Conservation (phyloP, 768 basidiomycete species). For the Boletellus ananas region DNA sequence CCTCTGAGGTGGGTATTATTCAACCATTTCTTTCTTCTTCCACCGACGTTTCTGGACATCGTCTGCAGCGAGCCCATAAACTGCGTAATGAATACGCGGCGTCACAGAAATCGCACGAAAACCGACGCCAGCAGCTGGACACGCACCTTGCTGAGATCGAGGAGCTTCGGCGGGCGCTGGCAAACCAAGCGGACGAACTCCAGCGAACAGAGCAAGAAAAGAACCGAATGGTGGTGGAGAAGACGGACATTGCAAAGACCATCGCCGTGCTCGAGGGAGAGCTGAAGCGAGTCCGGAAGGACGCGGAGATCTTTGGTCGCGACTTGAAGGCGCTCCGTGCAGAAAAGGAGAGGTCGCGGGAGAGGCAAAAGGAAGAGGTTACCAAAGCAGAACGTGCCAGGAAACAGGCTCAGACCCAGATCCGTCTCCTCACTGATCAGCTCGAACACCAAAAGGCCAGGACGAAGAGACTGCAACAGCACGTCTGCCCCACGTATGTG, state of each 20-base stretch:
- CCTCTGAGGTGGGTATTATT: slow-evolving; percentile 55
- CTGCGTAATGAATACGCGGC: slow-evolving; percentile 58
- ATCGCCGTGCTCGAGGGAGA: slow-evolving; percentile 72
- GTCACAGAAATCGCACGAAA: slow-evolving; percentile 65
- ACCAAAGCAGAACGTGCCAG: slow-evolving; percentile 55
- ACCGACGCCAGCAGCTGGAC: slow-evolving; percentile 71
- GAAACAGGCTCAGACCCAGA: slow-evolving; percentile 66
- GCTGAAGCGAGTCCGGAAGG: slow-evolving; percentile 66
- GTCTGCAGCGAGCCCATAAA: slow-evolving; percentile 51
- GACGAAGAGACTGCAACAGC: slow-evolving; percentile 41
- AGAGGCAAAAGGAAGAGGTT: slow-evolving; percentile 52
- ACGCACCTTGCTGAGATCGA: slow-evolving; percentile 69
- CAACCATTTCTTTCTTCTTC: not conserved
- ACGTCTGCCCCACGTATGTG: slow-evolving; percentile 60
- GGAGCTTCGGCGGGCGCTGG: slow-evolving; percentile 65
- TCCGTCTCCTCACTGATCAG: slow-evolving; percentile 63
- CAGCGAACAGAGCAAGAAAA: slow-evolving; percentile 63
- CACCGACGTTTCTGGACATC: not conserved
- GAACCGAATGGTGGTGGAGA: slow-evolving; percentile 56
- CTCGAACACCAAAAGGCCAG: slow-evolving; percentile 49
- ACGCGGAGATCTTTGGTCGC: slow-evolving; percentile 74
- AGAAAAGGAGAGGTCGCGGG: slow-evolving; percentile 64
- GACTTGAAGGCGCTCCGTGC: slow-evolving; percentile 65
- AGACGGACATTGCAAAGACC: slow-evolving; percentile 59
- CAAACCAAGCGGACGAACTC: slow-evolving; percentile 57